phyloP scores from a whole-genome alignment of 805 yeast genomes.

The Candida easanensis region DNA sequence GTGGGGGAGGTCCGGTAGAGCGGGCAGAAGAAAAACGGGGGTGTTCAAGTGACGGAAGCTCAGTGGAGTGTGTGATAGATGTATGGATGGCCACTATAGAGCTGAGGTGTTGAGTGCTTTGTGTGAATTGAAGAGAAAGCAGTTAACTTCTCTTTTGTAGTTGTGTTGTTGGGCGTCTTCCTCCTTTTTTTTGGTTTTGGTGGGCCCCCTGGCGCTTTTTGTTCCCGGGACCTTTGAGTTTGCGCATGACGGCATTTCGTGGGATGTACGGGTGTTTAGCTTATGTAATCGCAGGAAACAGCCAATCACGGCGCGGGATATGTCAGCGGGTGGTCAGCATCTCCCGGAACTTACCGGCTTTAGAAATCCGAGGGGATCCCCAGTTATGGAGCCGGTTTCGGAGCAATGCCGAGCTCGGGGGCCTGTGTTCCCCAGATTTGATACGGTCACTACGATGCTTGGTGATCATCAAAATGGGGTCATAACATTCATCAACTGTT shows the following conservation, averaged over 20 bases:
- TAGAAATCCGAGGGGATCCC: not conserved
- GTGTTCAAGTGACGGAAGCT: not conserved
- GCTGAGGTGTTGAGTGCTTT: no score
- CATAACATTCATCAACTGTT: no score
- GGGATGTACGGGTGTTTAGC: slow-evolving; percentile 9
- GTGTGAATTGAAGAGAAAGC: no score
- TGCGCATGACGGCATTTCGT: slow-evolving; percentile 2
- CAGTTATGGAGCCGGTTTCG: not conserved
- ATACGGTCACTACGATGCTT: no score
- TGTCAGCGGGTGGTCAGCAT: slow-evolving; percentile 7
- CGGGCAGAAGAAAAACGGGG: no score
- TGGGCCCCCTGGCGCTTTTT: not conserved
- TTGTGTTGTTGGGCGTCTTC: not conserved
- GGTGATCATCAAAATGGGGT: no score
- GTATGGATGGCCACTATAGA: not conserved
- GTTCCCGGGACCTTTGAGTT: not conserved
- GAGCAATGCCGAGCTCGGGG: slow-evolving; percentile 1
- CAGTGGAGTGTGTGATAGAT: not conserved
- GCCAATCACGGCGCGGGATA: slow-evolving; percentile 5
- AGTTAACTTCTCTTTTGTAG: not conserved
- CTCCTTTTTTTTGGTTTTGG: not conserved
- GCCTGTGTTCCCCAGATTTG: no score
- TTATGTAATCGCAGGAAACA: not conserved
- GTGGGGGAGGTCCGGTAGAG: not conserved
- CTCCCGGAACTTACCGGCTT: not conserved